These are phyloP conservation scores for Ramularia endophylla DNA, from an alignment of 2,329 filamentous ascomycete species.

Conservation along the genomic window DNA sequence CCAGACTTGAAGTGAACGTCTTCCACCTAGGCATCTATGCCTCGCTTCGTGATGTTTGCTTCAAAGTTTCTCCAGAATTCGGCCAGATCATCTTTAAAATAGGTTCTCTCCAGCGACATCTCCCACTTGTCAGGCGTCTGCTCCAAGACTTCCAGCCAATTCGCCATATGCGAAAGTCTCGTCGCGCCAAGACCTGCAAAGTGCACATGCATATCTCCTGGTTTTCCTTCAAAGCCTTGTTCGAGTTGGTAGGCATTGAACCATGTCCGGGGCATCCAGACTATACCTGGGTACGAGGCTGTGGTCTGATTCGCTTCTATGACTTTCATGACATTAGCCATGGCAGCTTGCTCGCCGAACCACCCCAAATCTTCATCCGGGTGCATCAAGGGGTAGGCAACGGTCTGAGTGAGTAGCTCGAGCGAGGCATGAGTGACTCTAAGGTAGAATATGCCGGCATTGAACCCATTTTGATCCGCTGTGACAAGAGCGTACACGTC, in stretches of 20 bases:
- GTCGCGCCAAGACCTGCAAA: slow-evolving; percentile 20
- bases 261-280: slow-evolving; percentile 17
- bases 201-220: slow-evolving; percentile 17
- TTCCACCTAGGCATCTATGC: no score
- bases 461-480: slow-evolving; percentile 24
- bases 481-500: slow-evolving; percentile 24
- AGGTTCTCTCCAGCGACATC: slow-evolving; percentile 15
- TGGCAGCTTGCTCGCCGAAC: slow-evolving; percentile 1
- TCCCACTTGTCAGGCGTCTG: slow-evolving; percentile 7
- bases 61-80: slow-evolving; percentile 18
- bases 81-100: slow-evolving; percentile 14
- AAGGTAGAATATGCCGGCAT: slow-evolving; percentile 29
- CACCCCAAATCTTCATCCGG: slow-evolving; percentile 11
- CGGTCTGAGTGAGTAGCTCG: slow-evolving; percentile 18
- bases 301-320: slow-evolving; percentile 12
- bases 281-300: background rate
- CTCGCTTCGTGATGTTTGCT: background rate
- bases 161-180: slow-evolving; percentile 20
- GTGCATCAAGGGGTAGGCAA: slow-evolving; percentile 12
- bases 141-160: slow-evolving; percentile 15
- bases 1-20: no score
- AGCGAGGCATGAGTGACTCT: slow-evolving; percentile 21
- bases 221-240: slow-evolving; percentile 8
- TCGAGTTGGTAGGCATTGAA: slow-evolving; percentile 33
- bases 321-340: slow-evolving; percentile 13